phyloP scores from a whole-genome alignment of 345 rosid species.

The Erysimum cheiranthoides region DNA sequence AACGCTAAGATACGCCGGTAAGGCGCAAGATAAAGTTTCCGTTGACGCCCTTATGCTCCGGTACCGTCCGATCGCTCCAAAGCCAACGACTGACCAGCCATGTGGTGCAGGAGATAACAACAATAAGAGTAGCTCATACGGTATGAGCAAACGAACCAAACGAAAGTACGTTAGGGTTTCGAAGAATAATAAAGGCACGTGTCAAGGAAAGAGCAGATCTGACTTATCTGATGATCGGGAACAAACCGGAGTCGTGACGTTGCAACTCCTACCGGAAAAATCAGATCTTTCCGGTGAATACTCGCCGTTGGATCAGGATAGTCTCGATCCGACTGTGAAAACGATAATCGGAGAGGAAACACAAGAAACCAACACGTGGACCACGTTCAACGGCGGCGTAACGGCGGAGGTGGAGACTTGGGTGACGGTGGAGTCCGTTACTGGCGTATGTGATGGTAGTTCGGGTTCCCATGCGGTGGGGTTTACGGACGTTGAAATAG shows the following conservation, averaged over 20 bases:
- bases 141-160: conserved; percentile 53
- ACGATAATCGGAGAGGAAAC: conserved; percentile 33
- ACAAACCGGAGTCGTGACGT: conserved; percentile 49
- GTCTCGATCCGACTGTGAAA: conserved; percentile 30
- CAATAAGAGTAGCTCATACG: conserved; percentile 28
- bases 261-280: conserved; percentile 64
- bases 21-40: conserved; percentile 50
- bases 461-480: conserved; percentile 43
- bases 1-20: conserved; percentile 40
- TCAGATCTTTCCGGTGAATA: conserved; percentile 32
- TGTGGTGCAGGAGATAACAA: conserved; percentile 32
- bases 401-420: conserved; percentile 49
- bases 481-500: conserved; percentile 50
- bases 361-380: conserved; percentile 25
- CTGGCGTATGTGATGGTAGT: conserved; percentile 38
- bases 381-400: conserved; percentile 34
- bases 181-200: conserved; percentile 50
- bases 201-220: conserved; percentile 48
- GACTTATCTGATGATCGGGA: conserved; percentile 23
- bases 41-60: conserved; percentile 66
- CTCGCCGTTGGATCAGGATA: conserved; percentile 37
- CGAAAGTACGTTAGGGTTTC: conserved; percentile 82
- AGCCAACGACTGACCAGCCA: conserved; percentile 54
- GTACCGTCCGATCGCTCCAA: conserved; percentile 79
- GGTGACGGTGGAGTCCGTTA: conserved; percentile 57